Evolutionary conservation across 2,329 filamentous ascomycete genomes (phyloP), one percentile per base, ranked within the genome.

Genomic region (Aspergillus sp.): DNA sequence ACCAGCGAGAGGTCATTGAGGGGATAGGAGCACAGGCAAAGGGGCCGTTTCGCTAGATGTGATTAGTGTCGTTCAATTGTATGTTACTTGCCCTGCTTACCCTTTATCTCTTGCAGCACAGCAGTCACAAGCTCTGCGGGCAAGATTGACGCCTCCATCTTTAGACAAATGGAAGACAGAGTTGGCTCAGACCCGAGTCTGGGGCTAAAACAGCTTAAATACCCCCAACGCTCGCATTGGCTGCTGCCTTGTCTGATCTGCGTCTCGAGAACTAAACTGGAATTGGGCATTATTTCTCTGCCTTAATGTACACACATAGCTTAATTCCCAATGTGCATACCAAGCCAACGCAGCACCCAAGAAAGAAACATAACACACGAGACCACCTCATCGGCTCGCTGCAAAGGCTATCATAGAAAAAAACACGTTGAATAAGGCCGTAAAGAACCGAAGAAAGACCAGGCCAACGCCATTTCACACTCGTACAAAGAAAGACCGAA

Each of bases 401-500:
- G 34, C 4, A 9, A 31, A 28, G 41, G 22, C 11, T n/a, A 41
- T 31, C 28, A 49, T 15, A 56, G n/a, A 48, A 58, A 28, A 23
- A 41, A 41, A 41, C 34, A 3, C 34, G 11, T 15, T 13, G 34
- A 2, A 41, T 41, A 52, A 47, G 25, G 13, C 48, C 25, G 54
- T 30, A 46, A 55, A 22, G 51, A 7, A 46, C 17, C 11, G 55
- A 54, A 28, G 55, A 54, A 31, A 17, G n/a, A 45, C 56, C 43
- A 43, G 57, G 51, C 15, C 25, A 62, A 57, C 57, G 54, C 58
- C 47, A 60, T 41, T 54, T n/a, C 52, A 54, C 47, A 54, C 19
- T 43, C 48, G 55, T 53, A 58, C 62, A 61, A 55, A 61, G 31
- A 53, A 54, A 54, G 57, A 48, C 49, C 50, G 46, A 55, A 60